Percentiles rank a stretch among this genome's conserved stretches.
phyloP scores from a whole-genome alignment of 23 red algal genomes.

The Agarophyton chilense region DNA sequence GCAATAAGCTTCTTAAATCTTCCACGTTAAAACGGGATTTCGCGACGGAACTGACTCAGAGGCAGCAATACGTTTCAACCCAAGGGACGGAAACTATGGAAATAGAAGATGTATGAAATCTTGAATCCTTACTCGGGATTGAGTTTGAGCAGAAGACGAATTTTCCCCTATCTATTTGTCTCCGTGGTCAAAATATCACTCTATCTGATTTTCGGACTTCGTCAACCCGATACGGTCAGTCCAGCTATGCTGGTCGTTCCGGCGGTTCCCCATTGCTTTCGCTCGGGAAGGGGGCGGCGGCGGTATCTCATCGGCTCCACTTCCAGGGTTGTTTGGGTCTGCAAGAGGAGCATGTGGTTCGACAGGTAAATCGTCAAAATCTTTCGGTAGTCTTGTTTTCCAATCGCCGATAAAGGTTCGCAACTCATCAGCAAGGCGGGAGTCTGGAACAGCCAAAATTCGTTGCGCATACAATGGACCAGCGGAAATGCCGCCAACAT shows the following conservation, averaged over 20 bases:
- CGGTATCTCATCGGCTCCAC: slow-evolving; percentile 8
- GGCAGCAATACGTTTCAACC: slow-evolving; percentile 19
- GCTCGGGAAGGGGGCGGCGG: background rate
- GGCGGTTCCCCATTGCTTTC: background rate
- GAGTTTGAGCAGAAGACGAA: no score
- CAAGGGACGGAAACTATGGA: slow-evolving; percentile 30
- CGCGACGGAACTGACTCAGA: slow-evolving; percentile 51
- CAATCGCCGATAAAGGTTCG: slow-evolving; percentile 52
- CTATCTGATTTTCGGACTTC: background rate
- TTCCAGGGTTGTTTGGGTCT: slow-evolving; percentile 28
- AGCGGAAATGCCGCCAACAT: slow-evolving; percentile 44
- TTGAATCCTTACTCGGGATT: background rate
- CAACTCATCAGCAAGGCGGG: slow-evolving; percentile 58
- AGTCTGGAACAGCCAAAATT: slow-evolving; percentile 50
- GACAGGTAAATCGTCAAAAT: background rate
- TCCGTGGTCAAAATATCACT: no score
- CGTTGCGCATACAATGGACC: slow-evolving; percentile 56
- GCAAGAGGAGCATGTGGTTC: slow-evolving; percentile 29
- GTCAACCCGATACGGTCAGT: slow-evolving; percentile 47
- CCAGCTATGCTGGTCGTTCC: background rate
- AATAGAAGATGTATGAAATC: slow-evolving; percentile 22
- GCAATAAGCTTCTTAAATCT: slow-evolving; percentile 6
- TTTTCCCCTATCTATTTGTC: background rate
- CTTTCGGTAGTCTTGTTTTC: slow-evolving; percentile 50
- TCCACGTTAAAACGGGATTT: slow-evolving; percentile 51